Conservation (phyloP, 1,284 basidiomycete genomes). For the Sphagnurus paluster region DNA sequence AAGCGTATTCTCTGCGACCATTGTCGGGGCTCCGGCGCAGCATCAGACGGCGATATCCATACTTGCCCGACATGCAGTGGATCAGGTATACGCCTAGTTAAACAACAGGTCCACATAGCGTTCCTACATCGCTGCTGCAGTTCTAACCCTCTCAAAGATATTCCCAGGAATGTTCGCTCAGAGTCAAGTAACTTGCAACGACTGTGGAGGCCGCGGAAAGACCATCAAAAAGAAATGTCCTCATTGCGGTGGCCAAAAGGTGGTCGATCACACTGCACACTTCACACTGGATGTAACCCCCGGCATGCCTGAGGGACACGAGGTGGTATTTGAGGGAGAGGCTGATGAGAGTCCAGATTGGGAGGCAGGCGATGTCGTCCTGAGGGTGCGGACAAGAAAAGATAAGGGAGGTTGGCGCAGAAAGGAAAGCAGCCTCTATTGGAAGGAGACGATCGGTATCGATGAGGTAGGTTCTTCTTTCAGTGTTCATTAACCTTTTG, state of each 20-base stretch:
- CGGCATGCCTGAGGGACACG: conserved; percentile 89
- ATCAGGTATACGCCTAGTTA: conserved; percentile 80
- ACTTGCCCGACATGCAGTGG: conserved; percentile 81
- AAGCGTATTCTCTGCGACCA: conserved; percentile 91
- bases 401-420: conserved; percentile 80
- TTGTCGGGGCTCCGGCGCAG: conserved; percentile 90
- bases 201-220: conserved; percentile 83
- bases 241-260: conserved; percentile 81
- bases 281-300: conserved; percentile 81
- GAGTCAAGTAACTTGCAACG: conserved; percentile 74
- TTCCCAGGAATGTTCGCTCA: conserved; percentile 94
- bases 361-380: conserved; percentile 88
- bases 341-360: conserved; percentile 92
- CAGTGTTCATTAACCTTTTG: conserved; percentile 1
- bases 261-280: conserved; percentile 80
- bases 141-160: conserved; percentile 50
- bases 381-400: conserved; percentile 77
- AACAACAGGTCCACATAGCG: conserved; percentile 70
- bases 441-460: conserved; percentile 85
- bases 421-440: conserved; percentile 88
- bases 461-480: conserved; percentile 69
- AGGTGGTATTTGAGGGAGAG: conserved; percentile 90
- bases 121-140: background rate
- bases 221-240: conserved; percentile 77
- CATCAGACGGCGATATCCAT: conserved; percentile 84